Evolutionary conservation across 148 eudicot genomes (phyloP), one percentile per base, ranked within the genome.

Genomic region (Linanthus parryae): DNA sequence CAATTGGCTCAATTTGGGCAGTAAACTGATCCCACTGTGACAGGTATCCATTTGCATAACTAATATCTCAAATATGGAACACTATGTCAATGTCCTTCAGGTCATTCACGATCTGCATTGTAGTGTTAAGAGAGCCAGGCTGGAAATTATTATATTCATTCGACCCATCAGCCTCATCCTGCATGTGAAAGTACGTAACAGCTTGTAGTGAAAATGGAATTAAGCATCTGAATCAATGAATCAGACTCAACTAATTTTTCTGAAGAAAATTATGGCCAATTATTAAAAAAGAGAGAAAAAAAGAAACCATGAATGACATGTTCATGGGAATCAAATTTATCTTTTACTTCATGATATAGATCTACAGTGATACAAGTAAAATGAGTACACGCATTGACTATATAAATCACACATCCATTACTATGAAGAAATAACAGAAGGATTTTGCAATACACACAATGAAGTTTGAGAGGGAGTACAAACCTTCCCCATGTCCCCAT

Each of bases 401-500:
- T n/a, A n/a, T n/a, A n/a, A n/a, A n/a, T n/a, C n/a, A n/a, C n/a
- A n/a, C n/a, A n/a, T n/a, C n/a, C n/a, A n/a, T n/a, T n/a, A n/a
- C n/a, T n/a, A n/a, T n/a, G n/a, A n/a, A n/a, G n/a, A n/a, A n/a
- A n/a, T n/a, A n/a, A n/a, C n/a, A n/a, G n/a, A n/a, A n/a, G n/a
- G n/a, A n/a, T n/a, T n/a, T n/a, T n/a, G n/a, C n/a, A n/a, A n/a
- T n/a, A n/a, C n/a, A n/a, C n/a, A n/a, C n/a, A n/a, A n/a, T n/a
- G 14, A 59, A 36, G 47, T 26, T 27, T 25, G 30, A 24, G 47
- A 34, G 44, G 23, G 44, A 48, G 31, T 34, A 31, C 19, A 47
- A 30, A 49, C 95, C 97, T 90, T 90, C 26, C 97, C 95, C 97
- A 90, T 73, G 73, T 90, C 97, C 13, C 97, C 97, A 62, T 80